Conservation (phyloP, 2,329 filamentous ascomycete genomes). For the Trichoderma atrobrunneum region DNA sequence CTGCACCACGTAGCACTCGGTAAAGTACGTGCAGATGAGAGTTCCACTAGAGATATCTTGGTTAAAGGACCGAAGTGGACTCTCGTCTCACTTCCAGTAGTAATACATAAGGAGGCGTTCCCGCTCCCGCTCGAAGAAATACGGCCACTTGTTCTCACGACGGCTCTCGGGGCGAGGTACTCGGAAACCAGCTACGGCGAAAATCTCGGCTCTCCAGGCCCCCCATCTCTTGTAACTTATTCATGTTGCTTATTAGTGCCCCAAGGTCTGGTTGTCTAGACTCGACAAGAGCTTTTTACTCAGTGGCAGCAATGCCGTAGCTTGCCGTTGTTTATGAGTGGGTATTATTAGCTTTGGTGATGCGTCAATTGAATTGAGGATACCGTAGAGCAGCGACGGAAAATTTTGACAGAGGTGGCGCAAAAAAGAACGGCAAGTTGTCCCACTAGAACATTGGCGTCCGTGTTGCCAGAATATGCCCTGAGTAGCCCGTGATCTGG, state of each 20-base stretch:
- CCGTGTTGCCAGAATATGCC: neutral
- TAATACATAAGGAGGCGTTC: slow-evolving; percentile 9
- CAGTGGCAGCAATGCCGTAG: neutral
- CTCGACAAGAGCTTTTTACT: neutral
- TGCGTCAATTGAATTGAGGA: neutral
- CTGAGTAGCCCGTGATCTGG: neutral
- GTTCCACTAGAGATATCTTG: neutral
- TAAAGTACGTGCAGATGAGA: neutral
- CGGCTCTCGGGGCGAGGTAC: neutral
- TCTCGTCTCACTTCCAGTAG: neutral
- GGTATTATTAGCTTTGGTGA: neutral
- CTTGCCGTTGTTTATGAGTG: neutral
- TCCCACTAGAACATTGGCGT: slow-evolving; percentile 7
- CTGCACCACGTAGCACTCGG: neutral
- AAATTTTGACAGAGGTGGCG: neutral
- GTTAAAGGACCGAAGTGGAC: slow-evolving; percentile 1
- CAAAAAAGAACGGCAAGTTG: neutral
- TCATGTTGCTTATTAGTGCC: neutral
- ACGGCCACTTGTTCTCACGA: neutral
- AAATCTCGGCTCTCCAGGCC: neutral
- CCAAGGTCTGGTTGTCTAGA: neutral
- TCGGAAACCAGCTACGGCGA: neutral
- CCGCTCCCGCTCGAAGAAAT: neutral
- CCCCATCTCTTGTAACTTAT: neutral
- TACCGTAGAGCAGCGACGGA: neutral